Base-by-base conservation (phyloP, 495 filamentous ascomycete species). In the Aspergillus homomorphus region DNA sequence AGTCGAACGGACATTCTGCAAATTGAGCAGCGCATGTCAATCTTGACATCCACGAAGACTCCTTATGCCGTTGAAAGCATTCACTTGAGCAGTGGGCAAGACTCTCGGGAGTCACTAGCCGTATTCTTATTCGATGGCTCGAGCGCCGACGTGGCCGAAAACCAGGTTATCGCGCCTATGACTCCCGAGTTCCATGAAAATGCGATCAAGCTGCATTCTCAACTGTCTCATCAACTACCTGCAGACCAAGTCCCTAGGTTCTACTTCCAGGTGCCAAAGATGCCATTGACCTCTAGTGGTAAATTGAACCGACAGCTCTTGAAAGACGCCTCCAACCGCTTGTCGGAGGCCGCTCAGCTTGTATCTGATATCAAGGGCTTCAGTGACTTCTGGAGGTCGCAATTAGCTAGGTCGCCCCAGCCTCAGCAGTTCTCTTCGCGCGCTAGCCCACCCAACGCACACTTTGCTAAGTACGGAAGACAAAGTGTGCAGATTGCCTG, bases 231-330 rank as follows among this genome's bases (percentile, higher is more conserved):
- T 24, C 51, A 52, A 2, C 59, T 76, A 18, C 69, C 77, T 15
- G 51, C 53, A 22, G 82, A 80, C 63, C 87, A 86, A 80, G 73
- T 87, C 10, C 86, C 86, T 14, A 75, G 78, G 21, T 73, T 78
- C 2, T 87, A 83, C 23, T 78, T 89, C 42, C 83, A 83, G 1
- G 68, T 87, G 3, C 66, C 70, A 14, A 63, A 73, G 19, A 73
- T 87, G 58, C 86, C 85, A 0, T 64, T 83, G 2, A 70, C 78
- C 7, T 62, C 75, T 0, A 79, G 77, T 16, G 80, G 82, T 7
- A 87, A 87, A 65, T 76, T 79, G 12, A 69, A 69, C 66, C 70
- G 45, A 21, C 66, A 62, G 65, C 51, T 24, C 14, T 46, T 76
- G 23, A 56, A 51, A 2, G 18, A 46, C 19, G 59, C 67, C 56